A percentile compares a stretch with the other conserved stretches of the same genome.
phyloP scores from a whole-genome alignment of 1,139 yeast species.

The Lodderomyces metapsilosis region DNA sequence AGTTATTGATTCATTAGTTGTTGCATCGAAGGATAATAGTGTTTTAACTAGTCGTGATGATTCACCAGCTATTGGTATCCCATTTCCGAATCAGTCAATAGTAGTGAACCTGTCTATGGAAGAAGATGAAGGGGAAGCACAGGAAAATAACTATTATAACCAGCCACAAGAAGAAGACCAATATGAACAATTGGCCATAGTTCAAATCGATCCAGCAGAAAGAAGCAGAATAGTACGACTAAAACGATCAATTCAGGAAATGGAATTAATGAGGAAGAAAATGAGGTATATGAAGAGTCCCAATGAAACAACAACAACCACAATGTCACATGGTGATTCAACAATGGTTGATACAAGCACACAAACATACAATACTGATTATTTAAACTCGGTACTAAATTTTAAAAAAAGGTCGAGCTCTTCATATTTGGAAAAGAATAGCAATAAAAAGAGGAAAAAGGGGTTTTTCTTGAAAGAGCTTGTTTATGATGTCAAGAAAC shows the following conservation, averaged over 20 bases:
- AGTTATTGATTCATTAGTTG: background rate
- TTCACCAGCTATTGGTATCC: conserved; percentile 8
- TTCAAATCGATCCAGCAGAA: conserved; percentile 37
- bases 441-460: conserved; percentile 16
- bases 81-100: background rate
- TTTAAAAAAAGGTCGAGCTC: conserved; percentile 10
- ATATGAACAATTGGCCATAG: background rate
- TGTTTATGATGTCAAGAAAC: conserved; percentile 28
- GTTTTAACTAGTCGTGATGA: conserved; percentile 8
- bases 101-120: background rate
- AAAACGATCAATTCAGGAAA: conserved; percentile 37
- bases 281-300: conserved; percentile 44
- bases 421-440: conserved; percentile 1
- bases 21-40: background rate
- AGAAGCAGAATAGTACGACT: conserved; percentile 42
- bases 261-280: conserved; percentile 31
- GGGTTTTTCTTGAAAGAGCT: conserved; percentile 39
- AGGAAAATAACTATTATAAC: too few relatives aligned
- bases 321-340: conserved; percentile 11
- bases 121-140: background rate
- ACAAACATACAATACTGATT: conserved; percentile 38
- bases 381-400: conserved; percentile 22
- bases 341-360: conserved; percentile 41
- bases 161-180: background rate
- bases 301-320: conserved; percentile 35